Conservation (phyloP, 805 yeast species). For the Starmerella bombicola region DNA sequence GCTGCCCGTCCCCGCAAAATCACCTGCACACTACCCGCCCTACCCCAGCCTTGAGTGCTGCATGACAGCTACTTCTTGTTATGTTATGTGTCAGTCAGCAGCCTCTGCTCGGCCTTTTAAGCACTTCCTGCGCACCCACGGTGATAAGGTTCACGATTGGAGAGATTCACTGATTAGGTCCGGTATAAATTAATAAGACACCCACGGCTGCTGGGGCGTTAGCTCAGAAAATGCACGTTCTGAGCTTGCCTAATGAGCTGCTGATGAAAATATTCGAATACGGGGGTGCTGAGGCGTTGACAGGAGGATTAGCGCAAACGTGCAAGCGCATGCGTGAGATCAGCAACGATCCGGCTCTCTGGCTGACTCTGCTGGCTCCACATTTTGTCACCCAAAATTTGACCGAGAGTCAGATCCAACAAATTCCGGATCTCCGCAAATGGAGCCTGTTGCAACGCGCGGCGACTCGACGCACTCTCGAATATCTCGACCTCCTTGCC, state of each 20-base stretch:
- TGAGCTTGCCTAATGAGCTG: conserved; percentile 17
- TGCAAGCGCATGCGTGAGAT: conserved; percentile 19
- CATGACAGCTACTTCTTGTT: no score
- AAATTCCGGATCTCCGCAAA: conserved; percentile 14
- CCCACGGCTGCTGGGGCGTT: no score
- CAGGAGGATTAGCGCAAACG: conserved; percentile 16
- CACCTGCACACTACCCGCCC: no score
- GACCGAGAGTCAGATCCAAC: conserved; percentile 10
- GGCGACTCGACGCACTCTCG: conserved; percentile 11
- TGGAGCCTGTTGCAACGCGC: conserved; percentile 15
- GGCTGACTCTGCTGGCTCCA: conserved; percentile 15
- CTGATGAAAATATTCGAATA: conserved; percentile 15
- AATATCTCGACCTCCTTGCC: conserved; percentile 17
- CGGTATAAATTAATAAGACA: no score
- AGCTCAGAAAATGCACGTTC: conserved; percentile 17
- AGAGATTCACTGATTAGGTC: no score
- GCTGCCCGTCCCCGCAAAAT: no score
- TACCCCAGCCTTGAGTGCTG: no score
- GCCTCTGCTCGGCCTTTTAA: no score
- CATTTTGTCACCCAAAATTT: conserved; percentile 9
- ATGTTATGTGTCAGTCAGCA: no score
- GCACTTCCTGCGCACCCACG: no score
- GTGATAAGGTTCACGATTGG: no score
- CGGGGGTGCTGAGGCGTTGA: conserved; percentile 17
- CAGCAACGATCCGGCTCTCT: conserved; percentile 19